These are phyloP conservation scores for Orbilia ellipsospora DNA, from an alignment of 2,329 filamentous ascomycete genomes.

Conservation along the genomic window DNA sequence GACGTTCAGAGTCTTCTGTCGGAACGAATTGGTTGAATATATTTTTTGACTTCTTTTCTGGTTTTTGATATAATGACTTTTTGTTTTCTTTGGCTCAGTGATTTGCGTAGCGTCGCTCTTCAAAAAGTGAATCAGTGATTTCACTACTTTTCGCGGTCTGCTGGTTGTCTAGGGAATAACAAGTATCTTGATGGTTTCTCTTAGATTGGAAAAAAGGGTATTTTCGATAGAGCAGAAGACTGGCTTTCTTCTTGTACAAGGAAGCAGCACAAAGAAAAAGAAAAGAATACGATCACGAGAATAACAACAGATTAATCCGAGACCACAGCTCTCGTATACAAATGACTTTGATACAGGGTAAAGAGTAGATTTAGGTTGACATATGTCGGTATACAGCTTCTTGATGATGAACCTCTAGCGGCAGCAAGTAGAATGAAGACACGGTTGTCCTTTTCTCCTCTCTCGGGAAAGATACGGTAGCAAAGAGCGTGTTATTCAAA, in stretches of 20 bases:
- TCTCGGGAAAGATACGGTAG: constrained; percentile 23
- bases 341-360: constrained; percentile 38
- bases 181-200: constrained; percentile 53
- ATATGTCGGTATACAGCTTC: constrained; percentile 27
- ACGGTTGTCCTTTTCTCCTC: constrained; percentile 41
- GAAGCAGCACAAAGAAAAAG: constrained; percentile 5
- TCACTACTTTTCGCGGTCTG: constrained; percentile 53
- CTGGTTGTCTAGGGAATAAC: constrained; percentile 55
- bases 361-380: constrained; percentile 10
- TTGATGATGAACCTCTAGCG: constrained; percentile 14
- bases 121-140: constrained; percentile 55
- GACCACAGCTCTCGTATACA: constrained; percentile 50
- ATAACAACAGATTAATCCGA: constrained; percentile 31
- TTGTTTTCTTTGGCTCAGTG: constrained; percentile 9
- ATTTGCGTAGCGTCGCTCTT: constrained; percentile 27
- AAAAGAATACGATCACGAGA: constrained; percentile 32
- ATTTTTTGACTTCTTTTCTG: constrained; percentile 29
- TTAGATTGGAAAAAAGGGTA: constrained; percentile 56
- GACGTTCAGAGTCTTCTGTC: background rate
- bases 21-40: background rate
- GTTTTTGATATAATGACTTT: background rate
- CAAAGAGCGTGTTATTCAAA: constrained; percentile 50
- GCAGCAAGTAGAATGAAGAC: constrained; percentile 19
- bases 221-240: constrained; percentile 54
- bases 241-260: constrained; percentile 52